Evolutionary conservation across 805 yeast species (phyloP), one percentile per base, ranked within the genome.

Genomic region (Metschnikowia gelsemii): DNA sequence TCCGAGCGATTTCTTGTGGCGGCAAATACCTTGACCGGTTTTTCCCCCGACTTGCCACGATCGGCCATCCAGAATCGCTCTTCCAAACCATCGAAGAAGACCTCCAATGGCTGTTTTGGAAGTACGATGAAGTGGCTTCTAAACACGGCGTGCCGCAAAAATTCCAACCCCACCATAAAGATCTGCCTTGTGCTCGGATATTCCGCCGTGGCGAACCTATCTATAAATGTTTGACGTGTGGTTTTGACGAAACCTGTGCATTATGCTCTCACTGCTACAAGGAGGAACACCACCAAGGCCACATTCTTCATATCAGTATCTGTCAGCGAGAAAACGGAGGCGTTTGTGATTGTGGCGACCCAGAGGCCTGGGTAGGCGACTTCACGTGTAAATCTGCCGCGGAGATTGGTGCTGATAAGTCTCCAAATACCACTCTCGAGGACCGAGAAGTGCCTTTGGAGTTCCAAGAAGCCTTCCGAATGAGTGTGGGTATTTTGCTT

Each of bases 281-380:
- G 36, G 78, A 80, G 2, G 79, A 77, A 3, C 72, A 75, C 41
- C 98, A 90, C 61, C 56, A 58, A 25, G 91, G 80, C 32, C 98
- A 90, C 59, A 76, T 79, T 34, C 81, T 85, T 7, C 77, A 81
- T 42, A 75, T 80, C 13, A 70, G 78, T 28, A 78, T 85, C 5
- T 76, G 83, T 43, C 78, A 77, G 31, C 69, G 86, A 38, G 84
- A 79, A 46, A 84, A 78, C 43, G 87, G 90, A 27, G 93, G 93
- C 0, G 84, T 83, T 14, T 85, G 95, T 59, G 96, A 87, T 56
- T 87, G 96, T 60, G 96, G 96, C 3, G 96, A 88, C 55, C 78
- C 80, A 0, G 95, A 86, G 55, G 95, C 95, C 0, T 88, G 95
- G 89, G 73, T 68, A 4, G 61, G 60, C 12, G 62, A 70, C 1